A percentile compares a stretch with the other conserved stretches of the same genome.
These are phyloP conservation scores for Coemansia sp. DNA, from an alignment of 192 early-diverging fungal genomes.

Conservation along the genomic window DNA sequence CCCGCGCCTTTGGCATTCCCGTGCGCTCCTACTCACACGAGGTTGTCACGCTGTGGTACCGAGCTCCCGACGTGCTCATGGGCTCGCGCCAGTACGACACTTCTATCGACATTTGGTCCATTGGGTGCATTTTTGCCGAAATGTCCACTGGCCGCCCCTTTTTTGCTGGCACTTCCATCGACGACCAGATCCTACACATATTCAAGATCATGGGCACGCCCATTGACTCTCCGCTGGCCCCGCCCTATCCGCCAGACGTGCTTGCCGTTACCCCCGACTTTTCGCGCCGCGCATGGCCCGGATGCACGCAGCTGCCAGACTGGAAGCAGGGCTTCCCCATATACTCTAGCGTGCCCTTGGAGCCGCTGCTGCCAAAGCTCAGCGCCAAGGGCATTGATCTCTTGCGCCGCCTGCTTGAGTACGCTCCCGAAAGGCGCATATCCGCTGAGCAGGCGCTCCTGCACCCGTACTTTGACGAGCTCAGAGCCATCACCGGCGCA, in stretches of 20 bases:
- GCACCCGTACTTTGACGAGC: conserved; percentile 52
- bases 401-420: conserved; percentile 69
- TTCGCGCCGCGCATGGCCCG: conserved; percentile 64
- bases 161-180: conserved; percentile 84
- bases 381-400: conserved; percentile 82
- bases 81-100: conserved; percentile 84
- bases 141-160: conserved; percentile 85
- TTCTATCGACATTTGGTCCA: conserved; percentile 84
- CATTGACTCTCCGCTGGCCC: conserved; percentile 56
- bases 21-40: conserved; percentile 82
- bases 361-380: conserved; percentile 76
- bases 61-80: conserved; percentile 84
- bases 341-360: conserved; percentile 66
- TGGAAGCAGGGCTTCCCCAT: conserved; percentile 78
- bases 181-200: conserved; percentile 84
- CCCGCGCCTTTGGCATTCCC: conserved; percentile 94
- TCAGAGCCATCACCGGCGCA: conserved; percentile 18
- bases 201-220: conserved; percentile 89
- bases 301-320: conserved; percentile 79
- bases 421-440: conserved; percentile 74
- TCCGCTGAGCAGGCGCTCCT: conserved; percentile 70
- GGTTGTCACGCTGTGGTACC: conserved; percentile 85
- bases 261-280: too few relatives aligned
- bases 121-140: conserved; percentile 87
- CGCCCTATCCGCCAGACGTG: too few relatives aligned